Percentiles rank a stretch among this genome's conserved stretches.
Evolutionary conservation across 129 eudicot species (phyloP).

Genomic region (Logfia minima): DNA sequence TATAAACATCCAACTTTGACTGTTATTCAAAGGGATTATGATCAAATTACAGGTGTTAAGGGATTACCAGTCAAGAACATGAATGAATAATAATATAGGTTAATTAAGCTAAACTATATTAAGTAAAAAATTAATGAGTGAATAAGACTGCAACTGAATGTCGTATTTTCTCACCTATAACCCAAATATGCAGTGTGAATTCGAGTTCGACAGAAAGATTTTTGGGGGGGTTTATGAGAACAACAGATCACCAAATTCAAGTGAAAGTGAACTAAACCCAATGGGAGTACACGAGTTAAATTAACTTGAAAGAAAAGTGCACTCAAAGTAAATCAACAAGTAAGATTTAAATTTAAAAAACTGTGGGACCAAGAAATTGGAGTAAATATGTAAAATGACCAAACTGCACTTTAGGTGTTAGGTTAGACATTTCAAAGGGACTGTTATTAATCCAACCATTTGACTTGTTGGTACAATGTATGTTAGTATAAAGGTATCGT

Average conservation of each 20-base stretch:
- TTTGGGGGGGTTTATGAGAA: not conserved
- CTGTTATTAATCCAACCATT: not conserved
- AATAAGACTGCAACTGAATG: not conserved
- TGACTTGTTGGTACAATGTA: not conserved
- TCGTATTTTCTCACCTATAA: not conserved
- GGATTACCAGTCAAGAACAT: not conserved
- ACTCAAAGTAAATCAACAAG: not conserved
- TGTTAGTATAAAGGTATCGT: not conserved
- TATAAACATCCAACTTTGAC: not conserved
- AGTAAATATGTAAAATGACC: not conserved
- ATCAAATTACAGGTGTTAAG: not conserved
- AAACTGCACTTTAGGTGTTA: not conserved
- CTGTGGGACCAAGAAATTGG: not conserved
- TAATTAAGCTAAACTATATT: not conserved
- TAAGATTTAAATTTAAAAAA: not conserved
- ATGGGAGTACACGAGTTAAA: not conserved
- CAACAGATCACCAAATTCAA: slow-evolving; percentile 21
- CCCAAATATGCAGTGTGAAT: not conserved
- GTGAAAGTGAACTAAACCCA: not conserved
- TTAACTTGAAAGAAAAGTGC: not conserved
- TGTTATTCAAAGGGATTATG: not conserved
- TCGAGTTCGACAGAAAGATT: not conserved
- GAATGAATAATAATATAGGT: not conserved
- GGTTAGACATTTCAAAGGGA: not conserved
- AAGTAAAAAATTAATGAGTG: not conserved